A percentile compares a stretch with the other conserved stretches of the same genome.
phyloP scores from a whole-genome alignment of 208 protist species.

The Borovskyia barvae region DNA sequence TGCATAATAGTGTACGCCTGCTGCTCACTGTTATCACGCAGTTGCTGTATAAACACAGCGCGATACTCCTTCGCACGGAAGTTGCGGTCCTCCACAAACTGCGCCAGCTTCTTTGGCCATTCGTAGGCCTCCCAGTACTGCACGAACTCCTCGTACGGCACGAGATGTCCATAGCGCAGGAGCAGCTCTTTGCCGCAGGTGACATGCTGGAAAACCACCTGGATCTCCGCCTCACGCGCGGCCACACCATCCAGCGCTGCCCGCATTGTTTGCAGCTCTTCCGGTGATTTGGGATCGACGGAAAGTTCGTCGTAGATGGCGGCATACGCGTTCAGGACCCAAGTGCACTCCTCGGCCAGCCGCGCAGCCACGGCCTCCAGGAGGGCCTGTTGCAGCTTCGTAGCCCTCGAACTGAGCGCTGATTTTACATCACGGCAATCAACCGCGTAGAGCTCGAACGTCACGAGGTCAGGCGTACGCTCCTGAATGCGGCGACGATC shows the following conservation, averaged over 20 bases:
- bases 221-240: constrained; percentile 66
- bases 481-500: constrained; percentile 75
- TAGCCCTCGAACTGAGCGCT: constrained; percentile 48
- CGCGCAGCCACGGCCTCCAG: constrained; percentile 65
- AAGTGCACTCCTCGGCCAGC: constrained; percentile 52
- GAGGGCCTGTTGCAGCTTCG: constrained; percentile 61
- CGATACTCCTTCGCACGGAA: constrained; percentile 92
- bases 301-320: constrained; percentile 67
- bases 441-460: constrained; percentile 88
- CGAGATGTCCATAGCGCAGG: constrained; percentile 72
- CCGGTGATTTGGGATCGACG: constrained; percentile 81
- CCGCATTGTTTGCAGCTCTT: constrained; percentile 90
- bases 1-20: constrained; percentile 82
- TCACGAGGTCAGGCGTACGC: constrained; percentile 86
- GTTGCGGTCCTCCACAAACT: constrained; percentile 86
- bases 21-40: constrained; percentile 86
- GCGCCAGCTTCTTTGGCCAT: constrained; percentile 89
- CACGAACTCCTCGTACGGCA: constrained; percentile 73
- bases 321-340: constrained; percentile 71
- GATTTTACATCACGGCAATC: constrained; percentile 89
- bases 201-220: constrained; percentile 61
- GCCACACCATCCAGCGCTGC: constrained; percentile 73
- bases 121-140: constrained; percentile 88
- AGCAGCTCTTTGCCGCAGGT: constrained; percentile 86
- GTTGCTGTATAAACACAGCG: constrained; percentile 84